A percentile compares a stretch with the other conserved stretches of the same genome.
Evolutionary conservation across 768 basidiomycete genomes (phyloP).

Genomic region (Tylopilus balloui): DNA sequence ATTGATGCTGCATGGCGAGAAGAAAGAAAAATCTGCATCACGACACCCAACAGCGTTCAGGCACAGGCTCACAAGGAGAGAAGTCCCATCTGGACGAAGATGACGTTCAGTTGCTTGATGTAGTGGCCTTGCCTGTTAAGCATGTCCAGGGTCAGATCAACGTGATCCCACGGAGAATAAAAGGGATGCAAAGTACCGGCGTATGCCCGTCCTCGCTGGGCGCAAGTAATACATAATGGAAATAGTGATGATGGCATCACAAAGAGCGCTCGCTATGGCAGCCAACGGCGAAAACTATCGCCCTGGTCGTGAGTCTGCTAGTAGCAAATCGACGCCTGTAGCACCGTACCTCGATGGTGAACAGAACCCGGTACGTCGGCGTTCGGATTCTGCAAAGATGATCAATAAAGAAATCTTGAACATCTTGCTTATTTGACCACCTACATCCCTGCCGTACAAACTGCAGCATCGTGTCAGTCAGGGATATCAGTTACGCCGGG

Average conservation of each 20-base stretch:
- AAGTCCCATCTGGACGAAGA: not conserved
- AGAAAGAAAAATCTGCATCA: not conserved
- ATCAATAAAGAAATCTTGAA: not conserved
- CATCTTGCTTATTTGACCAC: not conserved
- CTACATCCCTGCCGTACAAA: slow-evolving; percentile 2
- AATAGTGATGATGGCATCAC: slow-evolving; percentile 18
- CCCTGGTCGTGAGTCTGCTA: not conserved
- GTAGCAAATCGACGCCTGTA: too few species aligned
- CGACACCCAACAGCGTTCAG: not conserved
- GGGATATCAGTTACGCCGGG: not conserved
- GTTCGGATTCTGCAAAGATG: slow-evolving; percentile 4
- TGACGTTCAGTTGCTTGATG: slow-evolving; percentile 6
- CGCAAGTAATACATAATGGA: slow-evolving; percentile 8
- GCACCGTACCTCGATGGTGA: slow-evolving; percentile 3
- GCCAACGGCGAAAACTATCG: slow-evolving; percentile 8
- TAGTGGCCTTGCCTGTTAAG: slow-evolving; percentile 4
- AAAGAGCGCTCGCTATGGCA: slow-evolving; percentile 16
- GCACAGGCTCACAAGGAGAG: not conserved
- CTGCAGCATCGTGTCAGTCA: not conserved
- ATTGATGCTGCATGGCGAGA: slow-evolving; percentile 4
- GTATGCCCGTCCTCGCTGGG: not conserved
- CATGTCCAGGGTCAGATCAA: too few species aligned
- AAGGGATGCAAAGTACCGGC: not conserved
- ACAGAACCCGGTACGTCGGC: slow-evolving; percentile 5
- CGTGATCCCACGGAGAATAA: not conserved